Evolutionary conservation across 768 basidiomycete genomes (phyloP), one percentile per base, ranked within the genome.

Genomic region (Cantharellus anzutake): DNA sequence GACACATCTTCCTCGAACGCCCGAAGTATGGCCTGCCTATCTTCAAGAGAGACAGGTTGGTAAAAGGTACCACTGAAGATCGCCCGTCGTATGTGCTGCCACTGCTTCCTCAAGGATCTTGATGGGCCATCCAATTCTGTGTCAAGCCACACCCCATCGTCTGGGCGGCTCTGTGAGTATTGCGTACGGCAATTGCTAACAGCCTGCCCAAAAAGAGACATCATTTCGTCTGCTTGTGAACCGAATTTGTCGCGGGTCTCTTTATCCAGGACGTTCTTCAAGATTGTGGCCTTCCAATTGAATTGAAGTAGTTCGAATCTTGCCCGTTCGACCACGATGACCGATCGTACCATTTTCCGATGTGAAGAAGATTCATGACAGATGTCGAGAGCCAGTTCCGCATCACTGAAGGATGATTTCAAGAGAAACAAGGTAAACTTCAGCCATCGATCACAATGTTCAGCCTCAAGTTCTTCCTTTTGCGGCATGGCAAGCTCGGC

Each of bases 291-390:
- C 58, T 57, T 48, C 44, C 11, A 37, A 55, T 75, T 70, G 70
- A 80, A 78, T 4, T 72, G 73, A 69, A 79, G 79, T 29, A 66
- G 66, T 62, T 81, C 79, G 50, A 82, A 64, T 4, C 72, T 65
- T 29, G 75, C 68, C 42, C 76, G 72, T 72, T 81, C 70, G 41
- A 64, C 61, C 38, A 77, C 68, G 34, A 80, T 66, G 29, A 66
- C 62, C 48, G 76, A 76, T 34, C 65, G 74, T 4, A 77, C 73
- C 59, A 76, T 68, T 63, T 82, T 80, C 37, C 80, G 77, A 60
- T 74, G 76, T 7, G 76, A 74, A 60, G 73, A 76, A 3, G 81
- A 78, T 44, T 71, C 68, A 42, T 68, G 65, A 1, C 81, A 77
- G 41, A 80, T 73, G 3, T 64, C 64, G 58, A 73, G 68, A 37